Base-by-base conservation (phyloP, 2,329 filamentous ascomycete genomes). In the Colletotrichum costaricense region DNA sequence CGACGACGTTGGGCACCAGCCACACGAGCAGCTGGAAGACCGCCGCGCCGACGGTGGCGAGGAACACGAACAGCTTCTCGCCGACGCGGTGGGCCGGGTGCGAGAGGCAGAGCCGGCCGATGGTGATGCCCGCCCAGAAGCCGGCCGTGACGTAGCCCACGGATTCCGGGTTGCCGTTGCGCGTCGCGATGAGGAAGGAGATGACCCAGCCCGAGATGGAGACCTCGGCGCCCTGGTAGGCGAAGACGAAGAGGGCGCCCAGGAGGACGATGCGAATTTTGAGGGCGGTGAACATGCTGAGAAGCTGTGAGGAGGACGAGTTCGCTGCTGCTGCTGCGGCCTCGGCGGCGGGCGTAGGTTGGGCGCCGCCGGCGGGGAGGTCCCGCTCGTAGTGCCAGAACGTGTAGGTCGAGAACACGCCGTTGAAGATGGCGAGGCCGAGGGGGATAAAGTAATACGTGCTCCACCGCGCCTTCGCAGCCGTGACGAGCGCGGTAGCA, bases 151-250 rank as follows among this genome's bases (percentile, higher is more conserved):
- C 93, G 80, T 97, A 97, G 46, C 95, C 94, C 22, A 97, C 93
- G 4, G 88, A 86, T 0, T 88, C 86, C 7, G 93, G 93, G 76
- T 93, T 87, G 16, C 93, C 94, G 69, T 91, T 85, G 49, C 94
- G 91, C 75, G 91, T 89, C 63, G 89, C 88, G 81, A 97, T 95
- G 52, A 97, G 85, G 84, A 95, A 97, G 2, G 93, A 95, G 74
- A 96, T 95, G 62, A 96, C 92, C 95, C 94, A 97, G 66, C 94
- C 94, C 0, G 93, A 94, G 75, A 96, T 94, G 16, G 92, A 92
- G 19, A 97, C 94, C 82, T 97, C 94, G 46, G 93, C 93, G 42
- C 94, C 94, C 82, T 97, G 94, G 81, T 97, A 97, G 30, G 92
- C 90, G 80, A 97, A 97, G 81, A 97, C 93, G 85, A 97, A 97